These are phyloP conservation scores for Chimonanthus praecox DNA, from an alignment of 164 flowering plant genomes.

Conservation along the genomic window DNA sequence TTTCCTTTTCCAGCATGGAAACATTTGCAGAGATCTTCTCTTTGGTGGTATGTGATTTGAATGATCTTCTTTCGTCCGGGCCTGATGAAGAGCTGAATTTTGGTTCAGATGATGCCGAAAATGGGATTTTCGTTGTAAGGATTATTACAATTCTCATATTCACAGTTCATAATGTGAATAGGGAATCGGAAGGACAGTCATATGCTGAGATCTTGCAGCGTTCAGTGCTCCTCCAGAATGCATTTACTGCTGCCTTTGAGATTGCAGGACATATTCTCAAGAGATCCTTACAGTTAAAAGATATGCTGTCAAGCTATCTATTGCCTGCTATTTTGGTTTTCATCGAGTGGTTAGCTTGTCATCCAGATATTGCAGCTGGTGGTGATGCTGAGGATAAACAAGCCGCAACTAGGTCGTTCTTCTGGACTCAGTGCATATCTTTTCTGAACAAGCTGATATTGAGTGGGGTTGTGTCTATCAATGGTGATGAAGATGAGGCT, in stretches of 20 bases:
- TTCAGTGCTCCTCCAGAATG: constrained; percentile 73
- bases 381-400: constrained; percentile 67
- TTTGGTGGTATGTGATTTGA: constrained; percentile 42
- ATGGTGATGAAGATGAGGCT: constrained; percentile 57
- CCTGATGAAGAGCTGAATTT: constrained; percentile 60
- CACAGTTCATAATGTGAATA: constrained; percentile 66
- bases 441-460: constrained; percentile 67
- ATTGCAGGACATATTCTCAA: constrained; percentile 66
- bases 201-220: constrained; percentile 94
- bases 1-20: constrained; percentile 55
- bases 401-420: constrained; percentile 51
- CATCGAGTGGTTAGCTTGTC: constrained; percentile 92
- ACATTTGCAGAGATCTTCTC: constrained; percentile 72
- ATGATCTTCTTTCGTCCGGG: constrained; percentile 71
- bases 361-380: constrained; percentile 58
- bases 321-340: constrained; percentile 81
- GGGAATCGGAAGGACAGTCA: constrained; percentile 71
- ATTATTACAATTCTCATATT: constrained; percentile 69
- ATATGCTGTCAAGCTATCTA: constrained; percentile 63
- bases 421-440: constrained; percentile 70
- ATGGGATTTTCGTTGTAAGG: constrained; percentile 62
- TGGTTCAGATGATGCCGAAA: constrained; percentile 67
- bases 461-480: constrained; percentile 30
- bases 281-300: constrained; percentile 54
- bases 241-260: constrained; percentile 73